A percentile compares a stretch with the other conserved stretches of the same genome.
phyloP scores from a whole-genome alignment of 805 yeast species.

The Komagataella phaffii region DNA sequence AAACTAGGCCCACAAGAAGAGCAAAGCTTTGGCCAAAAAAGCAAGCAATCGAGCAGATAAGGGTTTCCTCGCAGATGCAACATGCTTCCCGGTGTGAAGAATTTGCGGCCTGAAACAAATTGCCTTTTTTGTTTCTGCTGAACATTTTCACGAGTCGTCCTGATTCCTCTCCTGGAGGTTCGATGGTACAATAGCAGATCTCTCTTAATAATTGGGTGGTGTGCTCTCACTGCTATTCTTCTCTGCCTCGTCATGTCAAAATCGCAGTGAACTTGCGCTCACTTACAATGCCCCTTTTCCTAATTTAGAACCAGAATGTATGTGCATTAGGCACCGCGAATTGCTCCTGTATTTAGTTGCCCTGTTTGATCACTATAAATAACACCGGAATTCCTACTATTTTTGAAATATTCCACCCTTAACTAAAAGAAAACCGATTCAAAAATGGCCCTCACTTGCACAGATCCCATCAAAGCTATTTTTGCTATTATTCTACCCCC shows the following conservation, averaged over 20 bases:
- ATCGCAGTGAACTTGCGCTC: background rate
- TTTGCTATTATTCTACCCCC: slow-evolving; percentile 39
- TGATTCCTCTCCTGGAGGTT: background rate
- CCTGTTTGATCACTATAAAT: background rate
- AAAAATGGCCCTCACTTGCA: slow-evolving; percentile 32
- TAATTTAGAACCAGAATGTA: background rate
- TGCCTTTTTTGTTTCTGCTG: background rate
- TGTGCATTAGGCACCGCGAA: background rate
- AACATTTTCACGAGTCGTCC: background rate
- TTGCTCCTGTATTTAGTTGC: background rate
- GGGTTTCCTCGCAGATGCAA: background rate
- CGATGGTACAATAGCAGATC: background rate
- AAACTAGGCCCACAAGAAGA: background rate
- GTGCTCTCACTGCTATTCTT: background rate
- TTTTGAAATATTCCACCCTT: background rate
- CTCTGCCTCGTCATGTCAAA: background rate
- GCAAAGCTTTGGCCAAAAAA: background rate
- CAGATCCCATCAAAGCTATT: slow-evolving; percentile 33
- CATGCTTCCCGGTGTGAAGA: background rate
- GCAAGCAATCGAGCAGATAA: background rate
- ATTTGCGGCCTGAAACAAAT: background rate
- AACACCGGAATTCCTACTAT: background rate
- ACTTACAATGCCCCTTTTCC: background rate
- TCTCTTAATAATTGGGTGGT: background rate
- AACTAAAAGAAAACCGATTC: background rate